These are phyloP conservation scores for Hericium rajendrae DNA, from an alignment of 768 basidiomycete genomes.

Conservation along the genomic window DNA sequence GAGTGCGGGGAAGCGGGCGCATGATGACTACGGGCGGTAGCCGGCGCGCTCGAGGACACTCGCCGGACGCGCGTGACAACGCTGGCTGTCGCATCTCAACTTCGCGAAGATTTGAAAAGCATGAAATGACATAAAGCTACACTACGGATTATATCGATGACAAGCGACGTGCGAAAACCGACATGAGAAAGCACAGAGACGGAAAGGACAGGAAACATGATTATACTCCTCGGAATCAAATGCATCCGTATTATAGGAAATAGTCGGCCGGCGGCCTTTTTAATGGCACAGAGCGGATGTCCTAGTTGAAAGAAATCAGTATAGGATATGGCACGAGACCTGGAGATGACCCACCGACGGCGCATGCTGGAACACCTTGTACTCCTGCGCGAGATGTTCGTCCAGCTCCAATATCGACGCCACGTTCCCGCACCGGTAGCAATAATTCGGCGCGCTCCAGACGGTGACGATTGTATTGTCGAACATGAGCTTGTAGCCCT, in stretches of 20 bases:
- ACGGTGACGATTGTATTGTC: conserved; percentile 92
- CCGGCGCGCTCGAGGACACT: too few relatives aligned
- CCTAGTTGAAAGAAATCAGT: too few relatives aligned
- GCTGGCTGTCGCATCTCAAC: not conserved
- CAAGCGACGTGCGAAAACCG: too few relatives aligned
- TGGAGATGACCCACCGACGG: conserved; percentile 75
- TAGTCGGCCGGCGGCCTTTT: conserved; percentile 85
- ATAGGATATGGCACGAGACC: too few relatives aligned
- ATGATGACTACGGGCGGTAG: too few relatives aligned
- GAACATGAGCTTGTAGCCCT: conserved; percentile 96
- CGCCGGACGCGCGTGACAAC: too few relatives aligned
- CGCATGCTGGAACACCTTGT: conserved; percentile 91
- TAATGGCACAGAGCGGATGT: conserved; percentile 70
- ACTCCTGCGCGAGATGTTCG: conserved; percentile 87
- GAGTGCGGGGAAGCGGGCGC: too few relatives aligned
- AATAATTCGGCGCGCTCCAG: conserved; percentile 98
- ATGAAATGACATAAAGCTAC: not conserved
- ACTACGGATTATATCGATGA: too few relatives aligned
- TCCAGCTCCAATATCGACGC: conserved; percentile 92
- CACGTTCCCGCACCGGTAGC: conserved; percentile 93
- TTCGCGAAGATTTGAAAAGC: not conserved
- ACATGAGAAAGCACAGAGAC: not conserved
- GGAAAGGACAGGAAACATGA: not conserved
- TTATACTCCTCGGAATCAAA: conserved; percentile 1
- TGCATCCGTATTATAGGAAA: conserved; percentile 40